phyloP scores from a whole-genome alignment of 345 rosid species.

The Carallia brachiata region DNA sequence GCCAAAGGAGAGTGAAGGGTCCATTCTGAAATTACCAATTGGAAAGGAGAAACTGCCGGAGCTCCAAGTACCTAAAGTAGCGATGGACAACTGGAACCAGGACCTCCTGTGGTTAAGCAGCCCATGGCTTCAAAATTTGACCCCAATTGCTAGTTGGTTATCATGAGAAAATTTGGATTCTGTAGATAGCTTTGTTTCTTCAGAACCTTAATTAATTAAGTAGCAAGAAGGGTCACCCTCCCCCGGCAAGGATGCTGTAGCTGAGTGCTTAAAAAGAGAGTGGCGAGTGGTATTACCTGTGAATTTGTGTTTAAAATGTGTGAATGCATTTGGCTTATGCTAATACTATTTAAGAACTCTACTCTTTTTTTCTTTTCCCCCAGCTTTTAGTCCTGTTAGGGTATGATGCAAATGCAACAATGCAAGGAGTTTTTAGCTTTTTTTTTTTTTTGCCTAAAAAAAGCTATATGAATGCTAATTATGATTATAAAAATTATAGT shows the following conservation, averaged over 20 bases:
- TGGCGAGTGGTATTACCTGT: too few species aligned
- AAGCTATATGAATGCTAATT: too few species aligned
- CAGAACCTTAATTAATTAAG: neutral
- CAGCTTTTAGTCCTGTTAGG: too few species aligned
- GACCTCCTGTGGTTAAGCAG: slow-evolving; percentile 58
- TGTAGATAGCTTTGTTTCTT: neutral
- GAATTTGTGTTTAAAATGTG: too few species aligned
- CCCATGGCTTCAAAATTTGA: slow-evolving; percentile 77
- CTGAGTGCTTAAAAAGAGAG: too few species aligned
- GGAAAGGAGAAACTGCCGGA: slow-evolving; percentile 51
- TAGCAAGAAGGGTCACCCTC: neutral
- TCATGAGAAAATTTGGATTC: neutral
- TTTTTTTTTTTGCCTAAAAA: too few species aligned
- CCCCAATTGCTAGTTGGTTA: slow-evolving; percentile 21
- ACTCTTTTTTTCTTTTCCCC: too few species aligned
- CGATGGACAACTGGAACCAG: slow-evolving; percentile 58
- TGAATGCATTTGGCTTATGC: too few species aligned
- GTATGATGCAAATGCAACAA: too few species aligned
- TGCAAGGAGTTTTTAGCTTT: too few species aligned
- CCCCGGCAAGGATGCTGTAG: neutral
- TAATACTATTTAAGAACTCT: too few species aligned
- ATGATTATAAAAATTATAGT: too few species aligned
- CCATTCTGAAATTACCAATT: slow-evolving; percentile 42
- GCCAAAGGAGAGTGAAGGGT: slow-evolving; percentile 15
- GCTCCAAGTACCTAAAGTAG: slow-evolving; percentile 63